Evolutionary conservation across 2,329 filamentous ascomycete species (phyloP).

Genomic region (Ophiostoma australiae): DNA sequence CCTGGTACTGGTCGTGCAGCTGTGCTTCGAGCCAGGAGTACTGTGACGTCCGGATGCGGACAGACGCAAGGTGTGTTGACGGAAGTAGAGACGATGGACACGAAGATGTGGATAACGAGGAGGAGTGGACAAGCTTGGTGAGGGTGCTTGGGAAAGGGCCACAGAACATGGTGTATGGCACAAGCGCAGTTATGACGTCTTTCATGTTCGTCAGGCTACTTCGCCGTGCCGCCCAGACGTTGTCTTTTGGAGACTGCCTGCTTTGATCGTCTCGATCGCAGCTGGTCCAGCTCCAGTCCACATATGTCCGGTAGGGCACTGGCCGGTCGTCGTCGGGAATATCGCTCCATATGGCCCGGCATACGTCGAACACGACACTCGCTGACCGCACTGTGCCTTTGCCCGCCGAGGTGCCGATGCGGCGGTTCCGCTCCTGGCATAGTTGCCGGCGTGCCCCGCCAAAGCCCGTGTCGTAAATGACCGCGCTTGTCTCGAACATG

Average conservation of each 20-base stretch:
- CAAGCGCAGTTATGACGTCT: conserved; percentile 11
- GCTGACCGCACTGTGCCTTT: background rate
- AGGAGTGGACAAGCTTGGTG: background rate
- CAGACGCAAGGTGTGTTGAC: conserved; percentile 3
- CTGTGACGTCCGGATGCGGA: conserved; percentile 12
- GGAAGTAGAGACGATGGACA: background rate
- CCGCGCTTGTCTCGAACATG: conserved; percentile 13
- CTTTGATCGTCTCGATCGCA: background rate
- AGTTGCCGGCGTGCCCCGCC: background rate
- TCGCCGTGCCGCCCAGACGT: background rate
- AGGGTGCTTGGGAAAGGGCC: conserved; percentile 11
- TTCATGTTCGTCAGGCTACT: conserved; percentile 8
- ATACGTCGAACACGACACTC: conserved; percentile 12
- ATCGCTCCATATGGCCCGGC: background rate
- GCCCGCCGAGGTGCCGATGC: conserved; percentile 11
- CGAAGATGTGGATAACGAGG: background rate
- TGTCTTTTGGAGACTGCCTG: background rate
- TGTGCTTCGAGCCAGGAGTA: conserved; percentile 10
- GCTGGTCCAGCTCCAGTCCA: conserved; percentile 14
- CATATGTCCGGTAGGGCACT: conserved; percentile 12
- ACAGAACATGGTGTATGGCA: conserved; percentile 17
- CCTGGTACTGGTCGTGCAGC: background rate
- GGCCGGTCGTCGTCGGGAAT: conserved; percentile 8
- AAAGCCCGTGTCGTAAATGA: conserved; percentile 15
- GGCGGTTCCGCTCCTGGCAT: conserved; percentile 11